These are phyloP conservation scores for Bryum argenteum DNA, from an alignment of 225 moss, liverwort and hornwort species.

Conservation along the genomic window DNA sequence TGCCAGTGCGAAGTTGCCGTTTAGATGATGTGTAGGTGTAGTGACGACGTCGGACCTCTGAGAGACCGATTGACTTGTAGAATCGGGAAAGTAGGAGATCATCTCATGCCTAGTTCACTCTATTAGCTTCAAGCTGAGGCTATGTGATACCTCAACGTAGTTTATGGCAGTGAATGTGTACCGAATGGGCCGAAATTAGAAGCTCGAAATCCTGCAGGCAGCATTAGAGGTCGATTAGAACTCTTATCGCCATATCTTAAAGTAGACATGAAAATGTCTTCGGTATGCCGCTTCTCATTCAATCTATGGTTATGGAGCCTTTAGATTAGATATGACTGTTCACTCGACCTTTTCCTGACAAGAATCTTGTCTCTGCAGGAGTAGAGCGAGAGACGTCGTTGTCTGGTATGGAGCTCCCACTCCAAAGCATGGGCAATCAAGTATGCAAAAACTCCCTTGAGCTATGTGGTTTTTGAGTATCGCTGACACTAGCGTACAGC, in stretches of 20 bases:
- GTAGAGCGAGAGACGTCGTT: slow-evolving; percentile 9
- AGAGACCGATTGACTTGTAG: not conserved
- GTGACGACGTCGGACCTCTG: slow-evolving; percentile 17
- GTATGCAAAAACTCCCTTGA: slow-evolving; percentile 20
- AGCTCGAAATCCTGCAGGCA: not conserved
- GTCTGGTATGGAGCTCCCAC: slow-evolving; percentile 20
- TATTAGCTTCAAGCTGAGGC: not conserved
- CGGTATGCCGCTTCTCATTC: not conserved
- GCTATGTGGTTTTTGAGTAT: not conserved
- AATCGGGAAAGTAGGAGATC: not conserved
- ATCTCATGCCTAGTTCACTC: not conserved
- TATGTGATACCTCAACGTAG: not conserved
- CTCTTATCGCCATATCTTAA: not conserved
- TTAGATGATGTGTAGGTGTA: not conserved
- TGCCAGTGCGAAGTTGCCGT: slow-evolving; percentile 7
- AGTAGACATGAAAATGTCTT: not conserved
- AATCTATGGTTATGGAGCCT: not conserved
- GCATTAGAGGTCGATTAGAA: slow-evolving; percentile 12
- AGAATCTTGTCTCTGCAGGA: slow-evolving; percentile 10
- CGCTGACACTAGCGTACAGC: slow-evolving; percentile 8
- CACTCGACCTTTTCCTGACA: not conserved
- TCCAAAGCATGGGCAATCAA: slow-evolving; percentile 23
- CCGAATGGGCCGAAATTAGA: not conserved
- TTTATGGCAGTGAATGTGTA: not conserved
- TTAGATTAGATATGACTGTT: not conserved